These are phyloP conservation scores for Pseudodiploospora longispora DNA, from an alignment of 2,329 filamentous ascomycete species.

Conservation along the genomic window DNA sequence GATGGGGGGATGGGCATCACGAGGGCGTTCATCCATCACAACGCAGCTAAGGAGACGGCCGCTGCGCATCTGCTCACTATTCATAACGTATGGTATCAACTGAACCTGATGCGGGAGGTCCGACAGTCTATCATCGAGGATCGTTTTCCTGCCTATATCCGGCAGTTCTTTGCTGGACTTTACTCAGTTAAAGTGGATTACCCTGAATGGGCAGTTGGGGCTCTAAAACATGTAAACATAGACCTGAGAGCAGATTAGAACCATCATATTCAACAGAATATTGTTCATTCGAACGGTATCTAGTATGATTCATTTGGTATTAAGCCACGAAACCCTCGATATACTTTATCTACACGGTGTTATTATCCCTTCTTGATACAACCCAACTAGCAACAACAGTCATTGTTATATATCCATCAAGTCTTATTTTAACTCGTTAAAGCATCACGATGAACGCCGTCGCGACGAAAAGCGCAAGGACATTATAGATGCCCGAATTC, in stretches of 20 bases:
- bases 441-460: no score
- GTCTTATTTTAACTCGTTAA: no score
- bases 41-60: constrained; percentile 88
- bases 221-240: constrained; percentile 71
- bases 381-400: no score
- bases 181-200: constrained; percentile 58
- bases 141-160: constrained; percentile 69
- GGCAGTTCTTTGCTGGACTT: constrained; percentile 66
- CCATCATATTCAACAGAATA: not conserved
- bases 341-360: no score
- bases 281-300: not conserved
- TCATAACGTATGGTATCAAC: constrained; percentile 91
- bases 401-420: no score
- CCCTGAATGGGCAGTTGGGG: constrained; percentile 77
- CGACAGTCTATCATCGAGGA: constrained; percentile 76
- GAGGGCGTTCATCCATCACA: constrained; percentile 82
- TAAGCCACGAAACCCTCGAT: no score
- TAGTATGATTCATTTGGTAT: no score
- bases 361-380: no score
- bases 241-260: constrained; percentile 35
- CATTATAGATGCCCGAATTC: no score
- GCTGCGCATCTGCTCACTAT: constrained; percentile 80
- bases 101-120: constrained; percentile 70
- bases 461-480: no score
- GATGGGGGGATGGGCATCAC: constrained; percentile 74